phyloP scores from a whole-genome alignment of 768 basidiomycete genomes.

The Phanerochaete carnosa region DNA sequence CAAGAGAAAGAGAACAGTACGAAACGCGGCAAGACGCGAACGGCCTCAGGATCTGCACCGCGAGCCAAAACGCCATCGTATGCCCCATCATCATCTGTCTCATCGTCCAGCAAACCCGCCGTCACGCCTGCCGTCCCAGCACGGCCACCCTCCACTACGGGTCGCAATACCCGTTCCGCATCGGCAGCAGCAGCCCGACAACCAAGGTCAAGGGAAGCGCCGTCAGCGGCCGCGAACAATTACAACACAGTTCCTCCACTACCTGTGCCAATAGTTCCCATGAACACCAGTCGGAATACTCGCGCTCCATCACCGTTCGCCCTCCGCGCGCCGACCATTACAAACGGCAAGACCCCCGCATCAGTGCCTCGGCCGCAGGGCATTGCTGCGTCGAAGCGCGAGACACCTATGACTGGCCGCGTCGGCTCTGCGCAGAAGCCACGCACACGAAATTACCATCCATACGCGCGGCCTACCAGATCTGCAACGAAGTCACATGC shows the following conservation, averaged over 20 bases:
- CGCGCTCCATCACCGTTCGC: constrained; percentile 12
- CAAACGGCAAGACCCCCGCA: not conserved
- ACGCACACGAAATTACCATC: constrained; percentile 26
- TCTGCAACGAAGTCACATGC: constrained; percentile 16
- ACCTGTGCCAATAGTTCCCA: not conserved
- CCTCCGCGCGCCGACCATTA: not conserved
- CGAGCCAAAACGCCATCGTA: constrained; percentile 58
- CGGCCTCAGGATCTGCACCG: constrained; percentile 43
- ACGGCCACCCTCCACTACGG: constrained; percentile 31
- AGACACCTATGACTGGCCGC: constrained; percentile 1
- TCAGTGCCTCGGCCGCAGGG: not conserved
- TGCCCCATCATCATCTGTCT: constrained; percentile 25
- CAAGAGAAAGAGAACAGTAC: constrained; percentile 74
- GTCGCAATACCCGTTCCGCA: constrained; percentile 36
- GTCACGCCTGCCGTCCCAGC: constrained; percentile 62
- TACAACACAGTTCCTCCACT: not conserved
- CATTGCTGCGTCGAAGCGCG: not conserved
- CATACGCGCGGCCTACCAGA: constrained; percentile 13
- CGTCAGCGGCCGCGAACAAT: constrained; percentile 20
- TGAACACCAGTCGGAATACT: not conserved
- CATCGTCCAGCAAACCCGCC: constrained; percentile 28
- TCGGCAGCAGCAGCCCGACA: constrained; percentile 53
- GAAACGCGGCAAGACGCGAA: constrained; percentile 16
- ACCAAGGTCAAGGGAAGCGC: constrained; percentile 48
- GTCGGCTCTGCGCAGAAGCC: not conserved